Evolutionary conservation across 768 basidiomycete species (phyloP), one percentile per base, ranked within the genome.

Genomic region (Leccinum disarticulatum): DNA sequence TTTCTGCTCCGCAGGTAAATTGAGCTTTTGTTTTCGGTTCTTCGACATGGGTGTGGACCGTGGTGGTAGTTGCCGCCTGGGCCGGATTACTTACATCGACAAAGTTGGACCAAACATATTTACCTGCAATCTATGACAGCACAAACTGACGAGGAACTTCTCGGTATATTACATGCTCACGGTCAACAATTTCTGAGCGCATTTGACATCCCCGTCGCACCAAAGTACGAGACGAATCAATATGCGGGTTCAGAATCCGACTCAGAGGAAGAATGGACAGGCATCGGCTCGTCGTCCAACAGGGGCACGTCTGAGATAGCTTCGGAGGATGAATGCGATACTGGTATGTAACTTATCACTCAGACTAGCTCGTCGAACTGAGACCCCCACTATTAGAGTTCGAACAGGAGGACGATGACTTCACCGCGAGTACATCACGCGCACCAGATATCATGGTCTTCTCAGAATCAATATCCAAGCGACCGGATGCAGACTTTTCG

Each of bases 401-500:
- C 57, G 79, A 80, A 55, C 76, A 79, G 38, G 76, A 76, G 41
- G 80, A 83, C 59, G 80, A 83, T 56, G 77, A 77, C 35, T 78
- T 80, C 59, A 72, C 73, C 28, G 75, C 77, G 6, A 69, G 68
- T 46, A 75, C 69, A 46, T 67, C 70, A 22, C 69, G 64, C 9
- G 63, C 66, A 51, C 76, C 80, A 27, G 76, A 82, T 55, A 79
- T 90, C 15, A 79, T 87, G 1, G 78, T 90, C 1, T 92, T 90
- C 71, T 71, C 74, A 9, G 83, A 83, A 58, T 64, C 64, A 36
- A 66, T 61, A 55, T 69, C 25, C 62, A 71, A 61, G 54, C 54
- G 36, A 48, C 56, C 64, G 30, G 66, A 72, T n/a, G 28, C 57
- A 1, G 33, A 52, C 14, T 55, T 56, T 51, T 63, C 68, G 2